Evolutionary conservation across 371 early-diverging fungal genomes (phyloP).

Genomic region (Cokeromyces recurvatus): DNA sequence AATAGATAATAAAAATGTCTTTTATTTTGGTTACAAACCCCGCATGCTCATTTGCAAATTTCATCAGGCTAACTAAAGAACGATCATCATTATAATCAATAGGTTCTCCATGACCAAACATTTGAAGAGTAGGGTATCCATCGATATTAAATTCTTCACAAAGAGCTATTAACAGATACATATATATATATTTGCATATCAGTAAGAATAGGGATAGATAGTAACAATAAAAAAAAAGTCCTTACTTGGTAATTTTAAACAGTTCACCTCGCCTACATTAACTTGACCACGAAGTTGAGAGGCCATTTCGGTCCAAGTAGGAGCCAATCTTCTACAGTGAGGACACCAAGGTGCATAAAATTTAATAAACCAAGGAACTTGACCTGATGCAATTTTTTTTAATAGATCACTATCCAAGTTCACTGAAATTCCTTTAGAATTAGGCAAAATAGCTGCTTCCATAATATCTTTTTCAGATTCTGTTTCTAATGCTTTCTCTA

Average conservation of each 20-base stretch:
- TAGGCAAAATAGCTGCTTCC: constrained; percentile 8
- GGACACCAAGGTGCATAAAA: constrained; percentile 88
- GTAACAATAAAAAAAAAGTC: too few relatives aligned
- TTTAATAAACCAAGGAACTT: constrained; percentile 66
- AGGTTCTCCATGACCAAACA: constrained; percentile 30
- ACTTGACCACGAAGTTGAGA: constrained; percentile 57
- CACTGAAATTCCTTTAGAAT: constrained; percentile 28
- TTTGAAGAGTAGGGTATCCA: constrained; percentile 82
- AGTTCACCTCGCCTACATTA: constrained; percentile 83
- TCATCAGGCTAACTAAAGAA: constrained; percentile 41
- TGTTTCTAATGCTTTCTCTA: neutral
- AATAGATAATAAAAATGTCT: neutral
- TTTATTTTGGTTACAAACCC: constrained; percentile 16
- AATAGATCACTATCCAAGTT: constrained; percentile 20
- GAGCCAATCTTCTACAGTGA: constrained; percentile 81
- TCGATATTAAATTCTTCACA: constrained; percentile 58
- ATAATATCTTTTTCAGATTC: too few relatives aligned
- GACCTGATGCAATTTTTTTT: constrained; percentile 11
- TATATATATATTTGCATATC: too few relatives aligned
- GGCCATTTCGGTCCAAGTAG: constrained; percentile 72
- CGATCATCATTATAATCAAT: constrained; percentile 36
- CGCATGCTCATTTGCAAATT: constrained; percentile 40
- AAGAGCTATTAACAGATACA: constrained; percentile 28
- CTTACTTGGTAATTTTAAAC: constrained; percentile 55
- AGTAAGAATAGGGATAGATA: too few relatives aligned